Percentiles rank a stretch among this genome's conserved stretches.
Evolutionary conservation across 164 flowering plant species (phyloP).

Genomic region (Vitis rotundifolia): DNA sequence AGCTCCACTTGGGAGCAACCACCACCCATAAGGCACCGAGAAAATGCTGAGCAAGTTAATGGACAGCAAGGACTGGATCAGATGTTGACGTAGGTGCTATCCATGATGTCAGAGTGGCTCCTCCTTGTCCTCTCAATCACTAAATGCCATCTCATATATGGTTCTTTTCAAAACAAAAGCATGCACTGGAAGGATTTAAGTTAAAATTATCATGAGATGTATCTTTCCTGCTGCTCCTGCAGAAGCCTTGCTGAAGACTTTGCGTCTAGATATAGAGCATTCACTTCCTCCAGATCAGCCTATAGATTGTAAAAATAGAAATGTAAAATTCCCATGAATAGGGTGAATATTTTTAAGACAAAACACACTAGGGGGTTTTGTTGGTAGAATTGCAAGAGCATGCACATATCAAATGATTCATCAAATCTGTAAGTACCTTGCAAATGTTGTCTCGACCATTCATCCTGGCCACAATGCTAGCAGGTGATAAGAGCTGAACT

Average conservation of each 20-base stretch:
- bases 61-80: too few relatives aligned
- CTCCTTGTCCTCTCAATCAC: too few relatives aligned
- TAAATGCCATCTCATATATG: too few relatives aligned
- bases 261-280: slow-evolving; percentile 74
- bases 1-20: too few relatives aligned
- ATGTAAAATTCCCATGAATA: not conserved
- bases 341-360: not conserved
- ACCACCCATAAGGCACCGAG: too few relatives aligned
- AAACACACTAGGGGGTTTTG: too few relatives aligned
- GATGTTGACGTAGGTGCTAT: too few relatives aligned
- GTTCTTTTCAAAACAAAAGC: too few relatives aligned
- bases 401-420: not conserved
- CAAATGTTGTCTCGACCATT: slow-evolving; percentile 78
- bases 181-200: too few relatives aligned
- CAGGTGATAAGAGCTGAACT: slow-evolving; percentile 83
- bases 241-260: slow-evolving; percentile 93
- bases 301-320: slow-evolving; percentile 14
- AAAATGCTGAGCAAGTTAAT: too few relatives aligned
- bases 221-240: slow-evolving; percentile 90
- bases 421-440: slow-evolving; percentile 50
- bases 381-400: not conserved
- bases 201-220: slow-evolving; percentile 45
- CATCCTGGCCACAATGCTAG: slow-evolving; percentile 75
- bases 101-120: too few relatives aligned
- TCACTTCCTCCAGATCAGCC: slow-evolving; percentile 91